Base-by-base conservation (phyloP, 2,329 filamentous ascomycete genomes). In the Claviceps pazoutovae region DNA sequence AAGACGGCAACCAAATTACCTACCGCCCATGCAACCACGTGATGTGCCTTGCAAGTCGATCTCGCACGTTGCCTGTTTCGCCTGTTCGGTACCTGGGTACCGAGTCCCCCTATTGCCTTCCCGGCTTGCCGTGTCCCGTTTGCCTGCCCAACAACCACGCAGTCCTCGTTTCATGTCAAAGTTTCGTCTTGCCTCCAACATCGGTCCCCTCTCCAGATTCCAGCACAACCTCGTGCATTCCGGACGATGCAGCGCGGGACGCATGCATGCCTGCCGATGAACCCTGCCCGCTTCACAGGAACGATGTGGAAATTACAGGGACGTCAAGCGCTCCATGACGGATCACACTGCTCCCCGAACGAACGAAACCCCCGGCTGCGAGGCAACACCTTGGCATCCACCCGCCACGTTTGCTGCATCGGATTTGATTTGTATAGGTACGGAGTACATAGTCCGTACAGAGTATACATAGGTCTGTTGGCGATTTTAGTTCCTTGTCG, bases 251-350 rank as follows among this genome's bases (percentile, higher is more conserved):
- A 34, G 30, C 30, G 30, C 30, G 30, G 30, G 30, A 34, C 9
- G 30, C 30, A 34, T 34, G 30, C 30, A 34, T 34, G 30, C 30
- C 30, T 34, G 30, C 30, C 30, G 30, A 17, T 30, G 8, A n/a
- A 46, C 47, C 38, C 42, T 34, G 21, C n/a, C 8, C 30, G 47
- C 42, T 49, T 49, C 48, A 43, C 36, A 11, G 8, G 16, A 39
- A 42, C 34, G 11, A 49, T 43, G 48, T 49, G 48, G 48, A 49
- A 43, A 49, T 49, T 49, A 30, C 38, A 49, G 16, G 48, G 23
- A 49, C 30, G 19, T 41, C 13, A 14, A 41, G 46, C 21, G 37
- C 19, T 17, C 37, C 46, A 41, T 26, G 34, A 39, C 19, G 8
- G 14, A 47, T 47, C 26, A 46, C 6, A 46, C 26, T 36, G 19